Base-by-base conservation (phyloP, 306 rosid genomes). In the Gillenia trifoliata region DNA sequence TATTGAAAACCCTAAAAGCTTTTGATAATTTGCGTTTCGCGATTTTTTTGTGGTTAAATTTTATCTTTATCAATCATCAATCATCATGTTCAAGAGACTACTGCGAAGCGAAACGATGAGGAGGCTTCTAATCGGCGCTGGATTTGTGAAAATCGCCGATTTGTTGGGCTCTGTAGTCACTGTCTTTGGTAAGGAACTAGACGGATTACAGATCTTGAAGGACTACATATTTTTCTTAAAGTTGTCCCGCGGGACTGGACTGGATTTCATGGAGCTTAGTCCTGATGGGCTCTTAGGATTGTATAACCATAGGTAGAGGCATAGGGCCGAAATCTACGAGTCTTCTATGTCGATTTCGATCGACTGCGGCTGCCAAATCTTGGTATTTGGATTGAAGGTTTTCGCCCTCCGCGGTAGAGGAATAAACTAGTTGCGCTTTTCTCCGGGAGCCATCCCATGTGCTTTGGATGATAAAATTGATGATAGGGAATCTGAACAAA, bases 1-100 rank as follows among this genome's bases (percentile, higher is more conserved):
- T 80, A 80, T 68, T 80, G 74, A 75, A 80, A 80, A 62, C 83
- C 83, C 79, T 80, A 80, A 80, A 45, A 77, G 76, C 78, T 79
- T 80, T 74, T 80, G 83, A 74, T 80, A 69, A 80, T 77, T 77
- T 77, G 75, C 70, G 75, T 77, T 45, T 68, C 75, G 75, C 64
- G 4, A 15, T 80, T 73, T 73, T 73, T 67, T 68, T 79, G 72
- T 69, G 83, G 79, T 80, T 79, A 68, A 43, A 68, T 74, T 61
- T 79, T 26, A 40, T 72, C 66, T 22, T 57, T 43, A 19, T 57
- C 76, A 36, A 8, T 72, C 76, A 36, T 72, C 75, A 20, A 38
- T 66, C 75, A 20, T 77, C 80, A 22, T 60, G 63, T 29, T 60
- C 62, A 25, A 71, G 74, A 60, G 47, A 11, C 56, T 20, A 47